phyloP scores from a whole-genome alignment of 2,329 filamentous ascomycete species.

The Ophiostoma sp. region DNA sequence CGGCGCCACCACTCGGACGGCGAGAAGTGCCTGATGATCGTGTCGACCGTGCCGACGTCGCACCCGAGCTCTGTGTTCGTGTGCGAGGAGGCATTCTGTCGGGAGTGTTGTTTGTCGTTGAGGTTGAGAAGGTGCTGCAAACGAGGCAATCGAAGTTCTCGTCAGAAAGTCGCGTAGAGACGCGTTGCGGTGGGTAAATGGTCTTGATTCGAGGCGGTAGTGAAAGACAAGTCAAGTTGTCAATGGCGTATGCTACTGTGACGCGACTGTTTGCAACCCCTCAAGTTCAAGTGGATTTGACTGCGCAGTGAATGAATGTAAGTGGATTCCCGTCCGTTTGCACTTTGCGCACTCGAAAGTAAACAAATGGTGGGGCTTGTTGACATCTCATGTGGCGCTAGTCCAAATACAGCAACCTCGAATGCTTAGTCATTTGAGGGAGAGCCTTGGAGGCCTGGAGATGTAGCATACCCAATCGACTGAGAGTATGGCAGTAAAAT shows the following conservation, averaged over 20 bases:
- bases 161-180: background rate
- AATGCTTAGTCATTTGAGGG: background rate
- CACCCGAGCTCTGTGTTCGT: slow-evolving; percentile 21
- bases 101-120: background rate
- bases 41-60: slow-evolving; percentile 25
- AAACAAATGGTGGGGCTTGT: slow-evolving; percentile 15
- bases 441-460: background rate
- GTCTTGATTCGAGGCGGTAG: background rate
- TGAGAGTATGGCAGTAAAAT: background rate
- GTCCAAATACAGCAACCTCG: background rate
- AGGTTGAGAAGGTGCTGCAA: no score
- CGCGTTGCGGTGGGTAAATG: background rate
- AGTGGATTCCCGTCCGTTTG: background rate
- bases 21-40: slow-evolving; percentile 21
- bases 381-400: background rate
- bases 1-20: slow-evolving; percentile 14
- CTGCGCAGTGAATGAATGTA: background rate
- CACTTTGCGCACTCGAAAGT: background rate
- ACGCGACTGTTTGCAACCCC: background rate
- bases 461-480: background rate
- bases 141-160: background rate
- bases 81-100: slow-evolving; percentile 21
- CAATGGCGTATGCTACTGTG: background rate
- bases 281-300: background rate
- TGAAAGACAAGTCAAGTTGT: background rate